Evolutionary conservation across 331 rosid species (phyloP), one percentile per base, ranked within the genome.

Genomic region (Malus hybrid): DNA sequence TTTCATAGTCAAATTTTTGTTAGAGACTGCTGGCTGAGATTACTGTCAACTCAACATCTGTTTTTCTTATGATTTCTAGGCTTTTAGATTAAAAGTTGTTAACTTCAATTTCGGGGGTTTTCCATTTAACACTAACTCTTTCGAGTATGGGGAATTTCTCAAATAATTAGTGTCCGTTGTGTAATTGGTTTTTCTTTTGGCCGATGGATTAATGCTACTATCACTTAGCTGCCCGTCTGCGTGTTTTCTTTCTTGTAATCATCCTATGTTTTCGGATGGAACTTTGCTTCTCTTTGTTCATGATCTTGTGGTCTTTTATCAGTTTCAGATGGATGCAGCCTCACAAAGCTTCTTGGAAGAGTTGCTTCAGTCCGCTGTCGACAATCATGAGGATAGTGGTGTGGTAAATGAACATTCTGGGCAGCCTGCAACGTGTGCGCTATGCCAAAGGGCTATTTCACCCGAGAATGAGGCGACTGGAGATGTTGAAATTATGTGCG

Each of bases 401-500:
- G 63, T 31, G 56, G 69, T 34, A 13, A 67, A 71, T 42, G 84
- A 79, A 72, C 78, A 61, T 72, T 76, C 85, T 82, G 71, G 50
- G 74, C 82, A 67, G 44, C 52, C 76, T 42, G 82, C 84, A 31
- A 46, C 81, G 52, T 95, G 99, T 87, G 76, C 89, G 71, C 84
- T 83, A 50, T 90, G 98, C 83, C 88, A 71, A 71, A 85, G 83
- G 81, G 76, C 82, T 70, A 65, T 90, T 70, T 80, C 80, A 18
- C 84, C 83, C 48, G 93, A 88, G 63, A 78, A 77, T 72, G 91
- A 84, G 84, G 78, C 74, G 60, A 65, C 76, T 28, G 69, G 67
- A 32, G 93, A 90, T 79, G 82, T 78, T 73, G 78, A 80, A 67
- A 72, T 74, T 70, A 76, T 92, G 39, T 95, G 99, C 42, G 96